phyloP scores from a whole-genome alignment of 2,329 filamentous ascomycete genomes.

The Aspergillus sp. region DNA sequence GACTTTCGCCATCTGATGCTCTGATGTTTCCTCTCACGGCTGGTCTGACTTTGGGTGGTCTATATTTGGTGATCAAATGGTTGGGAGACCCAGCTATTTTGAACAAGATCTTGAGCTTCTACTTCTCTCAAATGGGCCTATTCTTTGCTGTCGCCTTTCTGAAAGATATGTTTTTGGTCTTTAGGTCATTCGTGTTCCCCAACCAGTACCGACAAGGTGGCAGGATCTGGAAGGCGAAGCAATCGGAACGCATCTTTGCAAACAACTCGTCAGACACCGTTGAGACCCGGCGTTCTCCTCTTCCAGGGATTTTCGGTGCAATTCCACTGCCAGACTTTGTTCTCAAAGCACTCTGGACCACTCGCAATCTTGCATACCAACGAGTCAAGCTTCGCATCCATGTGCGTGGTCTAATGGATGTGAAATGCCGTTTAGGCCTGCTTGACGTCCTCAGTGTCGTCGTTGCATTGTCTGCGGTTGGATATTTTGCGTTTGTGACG shows the following conservation, averaged over 20 bases:
- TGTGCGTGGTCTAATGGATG: constrained; percentile 48
- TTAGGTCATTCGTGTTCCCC: constrained; percentile 68
- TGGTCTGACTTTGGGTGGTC: constrained; percentile 62
- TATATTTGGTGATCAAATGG: constrained; percentile 89
- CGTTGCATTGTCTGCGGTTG: constrained; percentile 50
- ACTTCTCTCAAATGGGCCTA: constrained; percentile 77
- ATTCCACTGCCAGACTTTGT: constrained; percentile 41
- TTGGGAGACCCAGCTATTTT: constrained; percentile 74
- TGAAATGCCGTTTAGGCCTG: constrained; percentile 40
- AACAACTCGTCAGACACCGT: constrained; percentile 5
- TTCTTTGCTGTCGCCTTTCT: constrained; percentile 69
- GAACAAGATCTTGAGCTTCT: constrained; percentile 76
- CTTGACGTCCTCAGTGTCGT: constrained; percentile 52
- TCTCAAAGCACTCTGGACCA: constrained; percentile 42
- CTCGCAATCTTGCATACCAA: constrained; percentile 45
- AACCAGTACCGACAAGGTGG: constrained; percentile 56
- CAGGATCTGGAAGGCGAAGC: constrained; percentile 44
- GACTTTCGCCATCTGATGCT: constrained; percentile 71
- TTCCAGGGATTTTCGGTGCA: constrained; percentile 47
- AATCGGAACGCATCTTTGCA: constrained; percentile 26
- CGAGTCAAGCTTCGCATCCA: constrained; percentile 50
- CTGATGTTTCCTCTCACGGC: constrained; percentile 80
- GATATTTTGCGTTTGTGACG: constrained; percentile 60
- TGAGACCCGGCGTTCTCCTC: constrained; percentile 39
- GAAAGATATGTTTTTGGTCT: constrained; percentile 64